Percentiles rank a stretch among this genome's conserved stretches.
Evolutionary conservation across 2,329 filamentous ascomycete genomes (phyloP).

Genomic region (Cladobotryum protrusum): DNA sequence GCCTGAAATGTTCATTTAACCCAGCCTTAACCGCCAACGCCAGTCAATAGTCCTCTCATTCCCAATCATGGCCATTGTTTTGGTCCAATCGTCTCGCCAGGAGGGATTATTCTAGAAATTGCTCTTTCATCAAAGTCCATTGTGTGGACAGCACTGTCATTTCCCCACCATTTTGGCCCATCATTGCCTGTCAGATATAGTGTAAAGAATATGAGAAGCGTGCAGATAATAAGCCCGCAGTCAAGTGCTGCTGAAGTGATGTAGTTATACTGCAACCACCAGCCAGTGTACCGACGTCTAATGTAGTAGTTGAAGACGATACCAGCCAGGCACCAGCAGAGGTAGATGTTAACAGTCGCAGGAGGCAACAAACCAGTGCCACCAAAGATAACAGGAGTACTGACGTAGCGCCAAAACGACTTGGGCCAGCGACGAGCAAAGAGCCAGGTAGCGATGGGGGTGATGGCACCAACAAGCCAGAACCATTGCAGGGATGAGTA

Average conservation of each 20-base stretch:
- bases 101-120: conserved; percentile 34
- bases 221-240: conserved; percentile 58
- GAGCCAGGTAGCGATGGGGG: conserved; percentile 59
- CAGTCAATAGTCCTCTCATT: not conserved
- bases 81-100: conserved; percentile 48
- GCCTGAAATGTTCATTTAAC: not conserved
- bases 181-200: conserved; percentile 53
- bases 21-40: not conserved
- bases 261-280: conserved; percentile 78
- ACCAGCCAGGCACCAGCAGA: conserved; percentile 63
- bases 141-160: conserved; percentile 41
- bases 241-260: conserved; percentile 66
- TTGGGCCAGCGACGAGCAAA: conserved; percentile 56
- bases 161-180: conserved; percentile 59
- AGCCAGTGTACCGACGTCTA: conserved; percentile 58
- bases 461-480: conserved; percentile 59
- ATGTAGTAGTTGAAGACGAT: conserved; percentile 64
- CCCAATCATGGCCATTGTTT: conserved; percentile 35
- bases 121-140: conserved; percentile 40
- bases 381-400: conserved; percentile 62
- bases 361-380: conserved; percentile 59
- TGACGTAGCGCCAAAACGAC: conserved; percentile 58
- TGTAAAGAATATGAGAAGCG: conserved; percentile 64
- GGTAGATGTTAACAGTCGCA: conserved; percentile 64
- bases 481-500: conserved; percentile 64